Base-by-base conservation (phyloP, 2,329 filamentous ascomycete genomes). In the Ploettnerulaceae sp. region DNA sequence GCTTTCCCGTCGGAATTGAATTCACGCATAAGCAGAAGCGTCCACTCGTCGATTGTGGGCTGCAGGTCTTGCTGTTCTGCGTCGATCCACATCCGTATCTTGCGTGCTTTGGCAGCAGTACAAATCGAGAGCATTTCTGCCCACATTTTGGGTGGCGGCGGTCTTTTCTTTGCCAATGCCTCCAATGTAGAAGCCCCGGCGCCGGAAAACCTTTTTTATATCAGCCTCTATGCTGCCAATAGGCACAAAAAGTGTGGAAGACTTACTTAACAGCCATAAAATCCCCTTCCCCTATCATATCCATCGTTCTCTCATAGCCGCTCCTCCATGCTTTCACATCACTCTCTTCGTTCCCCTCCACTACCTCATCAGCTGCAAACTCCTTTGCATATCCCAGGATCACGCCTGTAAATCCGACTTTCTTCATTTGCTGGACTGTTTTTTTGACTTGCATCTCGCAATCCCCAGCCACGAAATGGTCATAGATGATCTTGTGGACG, bases 391-490 rank as follows among this genome's bases (percentile, higher is more conserved):
- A 94, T 37, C 86, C 83, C 42, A 95, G 71, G 43, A 95, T 89
- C 5, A 94, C 84, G 8, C 89, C 89, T 12, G 76, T 77, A 61
- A 88, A 94, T 1, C 89, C 89, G 43, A 89, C 80, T 17, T 71
- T 65, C 65, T 87, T 86, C 20, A 93, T 72, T 3, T 74, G 70
- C 1, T 71, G 62, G 22, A 88, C 77, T 0, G 82, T 87, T 26
- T 64, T 68, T 32, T 71, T 70, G 2, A 93, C 83, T 65, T 94
- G 85, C 3, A 64, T 59, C 0, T 76, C 72, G 40, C 77, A 83
- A 66, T 88, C 84, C 18, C 89, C 89, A 0, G 86, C 87, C 64
- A 89, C 94, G 66, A 94, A 95, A 59, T 95, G 89, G 21, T 83
- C 81, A 63, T 95, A 95, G 56, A 94, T 88, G 0, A 87, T 90